phyloP scores from a whole-genome alignment of 1,284 basidiomycete species.

The Wolfiporia cocos region DNA sequence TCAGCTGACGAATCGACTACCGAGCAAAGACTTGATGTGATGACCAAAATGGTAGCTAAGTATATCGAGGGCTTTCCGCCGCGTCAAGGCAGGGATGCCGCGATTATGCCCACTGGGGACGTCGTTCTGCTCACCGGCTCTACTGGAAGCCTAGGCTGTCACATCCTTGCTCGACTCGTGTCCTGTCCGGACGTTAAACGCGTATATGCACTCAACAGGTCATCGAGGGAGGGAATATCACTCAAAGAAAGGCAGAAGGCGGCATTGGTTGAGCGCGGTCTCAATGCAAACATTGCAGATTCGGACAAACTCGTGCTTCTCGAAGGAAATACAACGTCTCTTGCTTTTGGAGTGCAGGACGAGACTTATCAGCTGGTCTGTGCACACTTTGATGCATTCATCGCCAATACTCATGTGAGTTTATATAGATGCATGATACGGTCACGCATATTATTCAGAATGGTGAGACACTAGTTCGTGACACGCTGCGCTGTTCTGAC shows the following conservation, averaged over 20 bases:
- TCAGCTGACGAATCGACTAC: not conserved
- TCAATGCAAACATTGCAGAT: constrained; percentile 19
- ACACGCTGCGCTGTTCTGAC: too few relatives aligned
- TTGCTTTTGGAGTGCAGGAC: constrained; percentile 24
- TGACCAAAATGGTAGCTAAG: constrained; percentile 4
- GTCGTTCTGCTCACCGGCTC: constrained; percentile 14
- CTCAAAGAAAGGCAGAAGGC: constrained; percentile 9
- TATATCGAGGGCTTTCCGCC: constrained; percentile 1
- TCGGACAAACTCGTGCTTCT: constrained; percentile 27
- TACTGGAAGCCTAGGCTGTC: constrained; percentile 13
- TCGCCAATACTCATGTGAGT: not conserved
- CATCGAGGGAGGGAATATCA: constrained; percentile 8
- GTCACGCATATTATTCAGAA: not conserved
- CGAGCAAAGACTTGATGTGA: not conserved
- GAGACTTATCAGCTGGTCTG: constrained; percentile 24
- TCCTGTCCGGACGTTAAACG: constrained; percentile 37
- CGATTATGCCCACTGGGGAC: not conserved
- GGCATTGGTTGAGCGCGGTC: constrained; percentile 14
- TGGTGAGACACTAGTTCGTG: not conserved
- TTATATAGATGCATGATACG: not conserved
- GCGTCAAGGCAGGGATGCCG: not conserved
- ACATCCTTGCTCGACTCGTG: constrained; percentile 18
- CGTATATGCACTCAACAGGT: constrained; percentile 16
- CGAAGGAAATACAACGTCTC: constrained; percentile 25
- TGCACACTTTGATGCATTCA: not conserved